phyloP scores from a whole-genome alignment of 257 asterid genomes.

The Nicotiana tabacum region DNA sequence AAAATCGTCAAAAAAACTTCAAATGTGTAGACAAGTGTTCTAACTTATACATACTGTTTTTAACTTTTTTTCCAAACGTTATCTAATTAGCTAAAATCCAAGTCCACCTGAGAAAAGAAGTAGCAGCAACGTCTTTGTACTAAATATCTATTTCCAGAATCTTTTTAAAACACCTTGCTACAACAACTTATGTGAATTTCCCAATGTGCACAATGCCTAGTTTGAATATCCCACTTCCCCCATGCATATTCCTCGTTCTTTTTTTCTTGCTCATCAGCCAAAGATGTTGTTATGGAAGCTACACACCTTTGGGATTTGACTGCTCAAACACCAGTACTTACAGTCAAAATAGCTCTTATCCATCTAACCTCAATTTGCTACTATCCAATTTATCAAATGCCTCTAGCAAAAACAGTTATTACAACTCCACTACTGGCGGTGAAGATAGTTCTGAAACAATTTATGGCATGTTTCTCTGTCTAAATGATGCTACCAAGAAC shows the following conservation, averaged over 20 bases:
- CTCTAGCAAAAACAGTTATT: neutral
- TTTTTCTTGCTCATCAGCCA: neutral
- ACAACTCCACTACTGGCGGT: neutral
- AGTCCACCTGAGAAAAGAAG: too few relatives aligned
- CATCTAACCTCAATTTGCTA: neutral
- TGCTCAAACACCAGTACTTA: neutral
- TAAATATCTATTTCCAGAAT: too few relatives aligned
- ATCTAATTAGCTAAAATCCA: too few relatives aligned
- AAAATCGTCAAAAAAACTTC: too few relatives aligned
- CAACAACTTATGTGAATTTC: neutral
- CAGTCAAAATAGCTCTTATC: neutral
- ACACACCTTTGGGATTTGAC: neutral
- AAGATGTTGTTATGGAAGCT: neutral
- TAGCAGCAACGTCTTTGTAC: too few relatives aligned
- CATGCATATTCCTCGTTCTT: neutral
- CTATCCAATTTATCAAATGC: neutral
- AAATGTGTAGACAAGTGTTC: too few relatives aligned
- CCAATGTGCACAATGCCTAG: neutral
- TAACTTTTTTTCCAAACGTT: too few relatives aligned
- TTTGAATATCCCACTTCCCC: neutral
- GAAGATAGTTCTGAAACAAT: neutral
- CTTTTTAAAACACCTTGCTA: too few relatives aligned
- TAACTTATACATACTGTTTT: too few relatives aligned
- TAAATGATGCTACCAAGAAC: neutral
- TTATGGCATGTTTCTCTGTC: slow-evolving; percentile 12